These are phyloP conservation scores for Trametopsis cervina DNA, from an alignment of 768 basidiomycete genomes.

Conservation along the genomic window DNA sequence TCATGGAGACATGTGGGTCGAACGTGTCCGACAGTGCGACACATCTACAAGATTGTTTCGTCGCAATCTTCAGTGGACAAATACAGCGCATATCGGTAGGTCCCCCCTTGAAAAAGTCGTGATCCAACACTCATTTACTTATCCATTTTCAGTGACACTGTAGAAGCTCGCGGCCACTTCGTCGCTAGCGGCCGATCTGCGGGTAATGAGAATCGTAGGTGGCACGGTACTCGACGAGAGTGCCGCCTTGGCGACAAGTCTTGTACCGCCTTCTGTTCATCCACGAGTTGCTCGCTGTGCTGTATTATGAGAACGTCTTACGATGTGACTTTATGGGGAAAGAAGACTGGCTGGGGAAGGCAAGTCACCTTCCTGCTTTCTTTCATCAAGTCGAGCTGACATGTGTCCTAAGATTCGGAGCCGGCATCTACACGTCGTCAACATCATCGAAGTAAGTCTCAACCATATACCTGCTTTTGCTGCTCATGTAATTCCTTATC, in stretches of 20 bases:
- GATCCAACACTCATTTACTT: not conserved
- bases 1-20: constrained; percentile 60
- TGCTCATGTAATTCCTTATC: not conserved
- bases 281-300: constrained; percentile 16
- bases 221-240: constrained; percentile 21
- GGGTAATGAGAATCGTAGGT: constrained; percentile 21
- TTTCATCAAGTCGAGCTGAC: no score
- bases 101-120: not conserved
- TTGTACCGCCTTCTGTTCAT: constrained; percentile 11
- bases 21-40: constrained; percentile 48
- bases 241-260: constrained; percentile 19
- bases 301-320: constrained; percentile 14
- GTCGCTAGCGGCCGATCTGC: constrained; percentile 42
- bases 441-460: constrained; percentile 9
- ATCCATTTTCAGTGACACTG: constrained; percentile 37
- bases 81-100: constrained; percentile 59
- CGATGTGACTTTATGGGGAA: not conserved
- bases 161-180: constrained; percentile 59
- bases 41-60: constrained; percentile 58
- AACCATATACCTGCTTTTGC: not conserved
- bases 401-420: constrained; percentile 5
- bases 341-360: constrained; percentile 1
- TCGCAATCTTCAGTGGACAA: constrained; percentile 40
- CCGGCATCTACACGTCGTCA: constrained; percentile 10
- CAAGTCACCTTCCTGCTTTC: not conserved